A percentile compares a stretch with the other conserved stretches of the same genome.
These are phyloP conservation scores for Elongisporangium prolatum DNA, from an alignment of 352 stramenopile genomes.

Conservation along the genomic window DNA sequence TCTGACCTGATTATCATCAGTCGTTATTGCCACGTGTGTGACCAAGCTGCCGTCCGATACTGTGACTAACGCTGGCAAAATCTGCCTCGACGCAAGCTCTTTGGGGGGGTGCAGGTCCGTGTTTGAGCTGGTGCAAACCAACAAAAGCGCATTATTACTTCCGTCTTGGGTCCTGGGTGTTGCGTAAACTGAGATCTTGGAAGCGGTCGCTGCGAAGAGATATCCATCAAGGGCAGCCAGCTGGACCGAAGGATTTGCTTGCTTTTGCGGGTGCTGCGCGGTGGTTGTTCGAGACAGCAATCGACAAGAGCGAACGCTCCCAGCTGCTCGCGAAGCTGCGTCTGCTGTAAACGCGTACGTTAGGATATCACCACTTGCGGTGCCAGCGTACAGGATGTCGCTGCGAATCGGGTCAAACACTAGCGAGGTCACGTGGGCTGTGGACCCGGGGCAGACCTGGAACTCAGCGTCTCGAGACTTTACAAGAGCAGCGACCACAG, in stretches of 20 bases:
- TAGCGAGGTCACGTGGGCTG: slow-evolving; percentile 30
- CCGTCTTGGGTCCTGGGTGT: slow-evolving; percentile 10
- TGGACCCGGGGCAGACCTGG: slow-evolving; percentile 36
- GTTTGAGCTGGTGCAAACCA: slow-evolving; percentile 4
- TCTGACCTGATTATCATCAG: slow-evolving; percentile 1
- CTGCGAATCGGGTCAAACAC: slow-evolving; percentile 31
- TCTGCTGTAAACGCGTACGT: slow-evolving; percentile 16
- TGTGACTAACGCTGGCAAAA: slow-evolving; percentile 7
- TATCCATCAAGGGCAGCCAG: slow-evolving; percentile 6
- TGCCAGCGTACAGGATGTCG: slow-evolving; percentile 48
- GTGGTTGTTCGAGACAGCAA: slow-evolving; percentile 8
- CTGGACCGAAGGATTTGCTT: not conserved
- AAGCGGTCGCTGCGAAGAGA: slow-evolving; percentile 11
- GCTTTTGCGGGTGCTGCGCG: not conserved
- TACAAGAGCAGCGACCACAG: slow-evolving; percentile 26
- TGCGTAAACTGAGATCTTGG: slow-evolving; percentile 17
- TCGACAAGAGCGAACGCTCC: slow-evolving; percentile 6
- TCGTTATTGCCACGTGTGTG: slow-evolving; percentile 18
- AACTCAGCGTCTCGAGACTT: slow-evolving; percentile 19
- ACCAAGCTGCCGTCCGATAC: slow-evolving; percentile 19
- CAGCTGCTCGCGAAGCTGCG: not conserved
- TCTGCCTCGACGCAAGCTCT: slow-evolving; percentile 2
- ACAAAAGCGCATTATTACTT: slow-evolving; percentile 6
- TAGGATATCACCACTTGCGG: slow-evolving; percentile 37
- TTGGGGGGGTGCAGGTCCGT: not conserved